These are phyloP conservation scores for Kazachstania bromeliacearum DNA, from an alignment of 805 yeast species.

Conservation along the genomic window DNA sequence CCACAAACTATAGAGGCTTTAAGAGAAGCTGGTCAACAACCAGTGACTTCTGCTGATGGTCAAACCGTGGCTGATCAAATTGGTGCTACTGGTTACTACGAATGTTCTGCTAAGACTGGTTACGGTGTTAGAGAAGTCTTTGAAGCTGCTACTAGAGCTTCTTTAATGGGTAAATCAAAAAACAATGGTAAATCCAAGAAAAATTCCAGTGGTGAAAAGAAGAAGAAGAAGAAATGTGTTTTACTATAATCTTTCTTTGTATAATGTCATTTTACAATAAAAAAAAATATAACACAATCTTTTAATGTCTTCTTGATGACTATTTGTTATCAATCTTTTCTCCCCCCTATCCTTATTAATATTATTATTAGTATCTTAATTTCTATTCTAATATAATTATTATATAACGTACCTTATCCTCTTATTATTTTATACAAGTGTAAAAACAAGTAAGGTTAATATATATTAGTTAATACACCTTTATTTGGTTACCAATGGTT, in stretches of 20 bases:
- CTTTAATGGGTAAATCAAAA: conserved; percentile 43
- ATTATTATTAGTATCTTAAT: no score
- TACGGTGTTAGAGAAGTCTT: conserved; percentile 90
- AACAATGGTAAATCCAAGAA: conserved; percentile 22
- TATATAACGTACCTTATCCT: no score
- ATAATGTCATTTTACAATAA: no score
- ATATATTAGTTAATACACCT: no score
- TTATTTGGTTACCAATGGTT: no score
- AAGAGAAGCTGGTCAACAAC: conserved; percentile 32
- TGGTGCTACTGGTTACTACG: conserved; percentile 73
- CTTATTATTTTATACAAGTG: no score
- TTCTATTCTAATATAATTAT: no score
- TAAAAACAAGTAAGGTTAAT: no score
- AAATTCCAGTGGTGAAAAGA: conserved; percentile 11
- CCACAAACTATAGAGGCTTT: conserved; percentile 64
- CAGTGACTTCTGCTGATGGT: conserved; percentile 37
- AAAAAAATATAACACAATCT: no score
- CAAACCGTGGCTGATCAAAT: conserved; percentile 62
- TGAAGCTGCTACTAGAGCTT: conserved; percentile 82
- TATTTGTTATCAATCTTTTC: neutral
- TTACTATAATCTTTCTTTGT: no score
- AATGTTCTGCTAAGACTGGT: conserved; percentile 84
- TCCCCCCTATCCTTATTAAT: neutral
- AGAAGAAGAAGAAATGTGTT: conserved; percentile 29
- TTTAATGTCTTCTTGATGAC: no score